Base-by-base conservation (phyloP, 305 asterid genomes). In the Fraxinus velutina region DNA sequence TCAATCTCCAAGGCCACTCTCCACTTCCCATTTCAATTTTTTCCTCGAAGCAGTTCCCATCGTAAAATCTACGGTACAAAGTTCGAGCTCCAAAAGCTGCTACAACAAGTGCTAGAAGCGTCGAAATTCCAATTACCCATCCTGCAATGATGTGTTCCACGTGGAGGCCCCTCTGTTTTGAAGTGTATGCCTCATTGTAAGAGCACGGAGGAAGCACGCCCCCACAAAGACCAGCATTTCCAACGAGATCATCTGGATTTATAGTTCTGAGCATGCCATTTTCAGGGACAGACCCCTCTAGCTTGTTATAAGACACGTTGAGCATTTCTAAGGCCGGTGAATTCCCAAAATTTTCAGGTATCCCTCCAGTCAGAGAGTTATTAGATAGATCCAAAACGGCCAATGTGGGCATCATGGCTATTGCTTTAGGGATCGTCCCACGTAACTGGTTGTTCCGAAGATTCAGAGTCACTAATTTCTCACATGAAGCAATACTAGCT, bases 1-100 rank as follows among this genome's bases (percentile, higher is more conserved):
- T 92, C 80, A 94, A 83, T 79, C 97, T 88, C 98, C 97, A 94
- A 0, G 97, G 98, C 98, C 98, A 92, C 42, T 84, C 91, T 1
- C 90, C 90, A 22, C 76, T 86, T 75, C 89, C 87, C 24, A 79
- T 80, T 84, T 90, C 92, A 15, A 89, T 87, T 68, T 89, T 90
- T 78, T 88, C 91, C 86, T 87, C 89, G 32, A 93, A 89, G 86
- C 94, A 92, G 75, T 85, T 84, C 42, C 95, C 96, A 22, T 89
- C 88, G 27, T 83, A 80, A 92, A 96, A 94, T 84, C 77, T 90
- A 66, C 71, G 72, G 86, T 91, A 92, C 21, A 91, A 68, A 75
- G 84, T 84, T 47, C 89, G 84, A 19, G 82, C 91, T 13, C 86
- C 96, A 36, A 91, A 37, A 44, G 80, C 89, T 21, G 89, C 87